Evolutionary conservation across 192 early-diverging fungal species (phyloP), one percentile per base, ranked within the genome.

Genomic region (Rhizophagus prolifer): DNA sequence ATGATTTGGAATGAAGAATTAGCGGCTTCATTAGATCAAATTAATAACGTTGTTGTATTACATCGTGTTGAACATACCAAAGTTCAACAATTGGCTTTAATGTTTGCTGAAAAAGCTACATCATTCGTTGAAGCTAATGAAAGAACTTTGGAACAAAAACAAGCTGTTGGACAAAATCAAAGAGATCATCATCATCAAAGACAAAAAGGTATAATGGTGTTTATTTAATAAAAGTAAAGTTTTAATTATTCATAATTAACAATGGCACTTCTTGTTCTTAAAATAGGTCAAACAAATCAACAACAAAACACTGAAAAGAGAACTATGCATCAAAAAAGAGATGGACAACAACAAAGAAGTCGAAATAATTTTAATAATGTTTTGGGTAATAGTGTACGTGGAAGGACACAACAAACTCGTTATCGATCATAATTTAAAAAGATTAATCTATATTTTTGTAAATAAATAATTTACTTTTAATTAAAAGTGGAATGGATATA

Each of bases 1-100:
- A 95, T 99, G 95, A 95, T 99, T 77, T 94, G 93, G 84, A 90
- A 90, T 79, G 93, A 94, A 78, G 96, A 99, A 85, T 82, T 99
- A 30, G 83, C 90, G 60, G 98, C 95, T 44, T 92, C 91, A 38
- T 86, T 98, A 66, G 94, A 97, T 82, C 92, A 95, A 80, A 91
- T 95, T 44, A 86, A 86, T 58, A 88, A 91, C 65, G 89, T 88
- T 66, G 86, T 98, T 70, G 88, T 96, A 26, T 85, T 99, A 69
- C 91, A 95, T 84, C 90, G 89, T 82, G 90, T 93, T 79, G 89
- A 88, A 69, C 82, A 86, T 66, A 90, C 89, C 64, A 88, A 85
- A 44, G 84, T 99, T 54, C 95, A 99, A 86, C 88, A 93, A 80
- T 86, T 97, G 50, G 91, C 96, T 50, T 88, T 95, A 21, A 87